Percentiles rank a stretch among this genome's conserved stretches.
Evolutionary conservation across 352 stramenopile species (phyloP).

Genomic region (Pythium grandisporangium): DNA sequence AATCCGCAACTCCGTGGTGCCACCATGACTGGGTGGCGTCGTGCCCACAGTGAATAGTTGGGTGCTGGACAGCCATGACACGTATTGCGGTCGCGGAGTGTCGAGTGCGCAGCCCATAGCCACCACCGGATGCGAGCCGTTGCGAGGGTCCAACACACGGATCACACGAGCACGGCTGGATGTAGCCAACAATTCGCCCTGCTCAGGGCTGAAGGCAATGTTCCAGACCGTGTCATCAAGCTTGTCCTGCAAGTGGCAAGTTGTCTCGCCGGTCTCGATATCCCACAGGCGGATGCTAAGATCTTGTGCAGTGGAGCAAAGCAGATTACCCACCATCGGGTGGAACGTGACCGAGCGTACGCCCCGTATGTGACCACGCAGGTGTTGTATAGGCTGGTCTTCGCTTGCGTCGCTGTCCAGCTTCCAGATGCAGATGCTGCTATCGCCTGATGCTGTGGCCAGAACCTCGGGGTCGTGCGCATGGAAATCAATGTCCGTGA

Average conservation of each 20-base stretch:
- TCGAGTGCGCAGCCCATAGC: constrained; percentile 66
- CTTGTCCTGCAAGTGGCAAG: constrained; percentile 29
- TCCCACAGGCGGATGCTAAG: constrained; percentile 72
- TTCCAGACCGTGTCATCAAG: constrained; percentile 74
- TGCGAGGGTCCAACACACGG: constrained; percentile 63
- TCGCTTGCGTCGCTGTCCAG: constrained; percentile 10
- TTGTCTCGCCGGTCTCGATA: constrained; percentile 37
- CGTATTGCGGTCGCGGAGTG: constrained; percentile 58
- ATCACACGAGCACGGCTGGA: constrained; percentile 63
- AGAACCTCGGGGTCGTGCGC: constrained; percentile 43
- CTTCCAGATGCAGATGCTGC: constrained; percentile 55
- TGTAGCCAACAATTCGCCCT: constrained; percentile 52
- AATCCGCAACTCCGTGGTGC: constrained; percentile 60
- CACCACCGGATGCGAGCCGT: constrained; percentile 29
- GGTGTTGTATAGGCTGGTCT: constrained; percentile 7
- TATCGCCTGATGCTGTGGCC: constrained; percentile 46
- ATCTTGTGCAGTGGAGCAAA: constrained; percentile 51
- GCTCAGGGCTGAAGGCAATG: constrained; percentile 55
- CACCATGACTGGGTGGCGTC: constrained; percentile 42
- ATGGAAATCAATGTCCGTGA: constrained; percentile 58
- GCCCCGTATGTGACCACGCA: constrained; percentile 41
- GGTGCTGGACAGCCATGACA: constrained; percentile 34
- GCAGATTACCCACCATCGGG: constrained; percentile 43
- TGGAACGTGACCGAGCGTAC: constrained; percentile 60
- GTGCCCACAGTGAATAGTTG: constrained; percentile 33